Base-by-base conservation (phyloP, 192 early-diverging fungal genomes). In the Endogone sp. region DNA sequence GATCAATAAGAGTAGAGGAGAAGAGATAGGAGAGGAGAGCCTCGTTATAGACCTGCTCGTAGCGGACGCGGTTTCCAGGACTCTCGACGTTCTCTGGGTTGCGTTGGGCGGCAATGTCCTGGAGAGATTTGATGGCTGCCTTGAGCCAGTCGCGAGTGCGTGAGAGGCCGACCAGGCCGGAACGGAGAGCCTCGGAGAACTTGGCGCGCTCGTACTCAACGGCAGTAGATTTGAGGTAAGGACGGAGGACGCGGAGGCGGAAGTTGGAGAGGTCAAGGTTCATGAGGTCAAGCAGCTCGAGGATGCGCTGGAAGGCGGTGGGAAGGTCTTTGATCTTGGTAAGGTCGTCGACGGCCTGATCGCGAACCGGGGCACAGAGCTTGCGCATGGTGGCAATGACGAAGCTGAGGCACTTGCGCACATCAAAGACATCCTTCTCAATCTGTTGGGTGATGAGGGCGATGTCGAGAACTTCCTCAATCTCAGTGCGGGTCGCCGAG, bases 201-300 rank as follows among this genome's bases (percentile, higher is more conserved):
- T 90, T 88, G 2, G 71, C 62, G 25, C 81, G 75, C 73, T 95
- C 94, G 67, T 94, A 94, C 16, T 84, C 85, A 23, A 91, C 88
- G 16, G 92, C 91, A 30, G 90, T 85, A 8, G 80, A 78, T 70
- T 81, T 82, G 29, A 95, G 68, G 69, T 81, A 80, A 3, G 94
- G 93, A 13, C 90, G 81, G 2, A 93, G 75, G 2, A 80, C 72
- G 58, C 82, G 82, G 28, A 95, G 65, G 6, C 86, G 71, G 74
- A 86, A 94, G 75, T 95, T 95, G 28, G 87, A 79, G n/a, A 94
- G 69, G 69, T 95, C 94, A 57, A 93, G 71, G 59, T 85, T 82
- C 94, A 95, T 95, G 11, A 80, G 73, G 25, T 95, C 91, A 29
- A 94, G 69, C 0, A 90, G 54, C 24, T 80, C 84, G 22, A 93